Percentiles rank a stretch among this genome's conserved stretches.
phyloP scores from a whole-genome alignment of 129 eudicot species.

The Kitagawia praeruptora region DNA sequence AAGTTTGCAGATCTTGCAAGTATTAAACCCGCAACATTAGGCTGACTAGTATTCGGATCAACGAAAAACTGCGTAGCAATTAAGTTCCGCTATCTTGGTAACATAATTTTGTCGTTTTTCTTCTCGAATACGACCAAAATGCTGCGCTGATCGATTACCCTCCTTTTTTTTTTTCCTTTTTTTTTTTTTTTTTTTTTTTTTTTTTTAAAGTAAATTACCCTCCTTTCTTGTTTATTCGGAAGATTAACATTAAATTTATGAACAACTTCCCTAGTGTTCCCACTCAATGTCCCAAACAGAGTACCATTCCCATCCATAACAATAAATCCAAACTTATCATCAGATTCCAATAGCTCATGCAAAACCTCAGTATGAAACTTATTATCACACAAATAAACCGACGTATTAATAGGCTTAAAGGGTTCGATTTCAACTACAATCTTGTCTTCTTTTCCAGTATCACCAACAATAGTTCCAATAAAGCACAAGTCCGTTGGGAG shows the following conservation, averaged over 20 bases:
- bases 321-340: background rate
- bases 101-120: background rate
- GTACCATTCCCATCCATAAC: background rate
- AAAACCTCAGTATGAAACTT: background rate
- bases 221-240: background rate
- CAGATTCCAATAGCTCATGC: constrained; percentile 8
- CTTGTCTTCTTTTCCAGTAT: background rate
- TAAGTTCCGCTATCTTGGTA: background rate
- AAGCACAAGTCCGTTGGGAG: background rate
- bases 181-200: too few relatives aligned
- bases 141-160: background rate
- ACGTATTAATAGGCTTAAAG: background rate
- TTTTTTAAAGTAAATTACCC: too few relatives aligned
- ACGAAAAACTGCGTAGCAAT: background rate
- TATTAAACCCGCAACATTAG: background rate
- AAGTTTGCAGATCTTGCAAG: background rate
- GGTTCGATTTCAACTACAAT: background rate
- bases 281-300: background rate
- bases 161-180: too few relatives aligned
- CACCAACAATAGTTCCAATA: background rate
- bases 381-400: background rate
- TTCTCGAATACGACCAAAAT: background rate
- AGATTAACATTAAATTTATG: background rate
- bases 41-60: background rate
- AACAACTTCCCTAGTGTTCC: background rate